Conservation (phyloP, 192 early-diverging fungal species). For the Paraglomus occultum region DNA sequence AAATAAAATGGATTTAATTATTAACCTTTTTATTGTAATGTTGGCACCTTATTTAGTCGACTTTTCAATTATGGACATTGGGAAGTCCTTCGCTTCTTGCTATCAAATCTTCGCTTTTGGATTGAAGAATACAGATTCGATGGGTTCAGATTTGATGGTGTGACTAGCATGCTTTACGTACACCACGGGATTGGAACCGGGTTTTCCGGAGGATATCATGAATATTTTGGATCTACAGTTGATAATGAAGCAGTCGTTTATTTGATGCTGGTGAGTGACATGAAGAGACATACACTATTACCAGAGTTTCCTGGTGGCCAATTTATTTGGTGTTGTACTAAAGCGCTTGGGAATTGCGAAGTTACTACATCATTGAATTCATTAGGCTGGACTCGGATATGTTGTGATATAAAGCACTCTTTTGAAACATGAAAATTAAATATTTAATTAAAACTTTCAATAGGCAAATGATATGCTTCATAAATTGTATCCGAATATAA, state of each 20-base stretch:
- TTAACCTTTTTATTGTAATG: background rate
- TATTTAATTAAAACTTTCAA: too few species aligned
- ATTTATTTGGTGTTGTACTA: background rate
- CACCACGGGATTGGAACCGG: slow-evolving; percentile 95
- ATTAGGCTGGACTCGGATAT: background rate
- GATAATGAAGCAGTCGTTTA: slow-evolving; percentile 88
- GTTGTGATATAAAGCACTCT: background rate
- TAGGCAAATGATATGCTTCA: slow-evolving; percentile 61
- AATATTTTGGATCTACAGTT: slow-evolving; percentile 86
- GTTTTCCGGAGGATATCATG: slow-evolving; percentile 89
- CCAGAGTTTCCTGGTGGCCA: background rate
- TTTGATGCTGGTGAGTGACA: slow-evolving; percentile 89
- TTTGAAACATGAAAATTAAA: background rate
- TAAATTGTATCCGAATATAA: slow-evolving; percentile 70
- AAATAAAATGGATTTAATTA: background rate
- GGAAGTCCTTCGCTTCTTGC: slow-evolving; percentile 89
- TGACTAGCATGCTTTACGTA: slow-evolving; percentile 93
- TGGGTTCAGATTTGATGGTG: slow-evolving; percentile 98
- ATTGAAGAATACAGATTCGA: slow-evolving; percentile 88
- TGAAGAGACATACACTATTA: slow-evolving; percentile 28
- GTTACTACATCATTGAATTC: too few species aligned
- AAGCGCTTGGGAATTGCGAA: too few species aligned
- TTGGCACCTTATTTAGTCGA: slow-evolving; percentile 41
- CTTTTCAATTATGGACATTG: slow-evolving; percentile 95
- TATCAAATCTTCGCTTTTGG: slow-evolving; percentile 95